These are phyloP conservation scores for Beta macrorhiza DNA, from an alignment of 179 eudicot species.

Conservation along the genomic window DNA sequence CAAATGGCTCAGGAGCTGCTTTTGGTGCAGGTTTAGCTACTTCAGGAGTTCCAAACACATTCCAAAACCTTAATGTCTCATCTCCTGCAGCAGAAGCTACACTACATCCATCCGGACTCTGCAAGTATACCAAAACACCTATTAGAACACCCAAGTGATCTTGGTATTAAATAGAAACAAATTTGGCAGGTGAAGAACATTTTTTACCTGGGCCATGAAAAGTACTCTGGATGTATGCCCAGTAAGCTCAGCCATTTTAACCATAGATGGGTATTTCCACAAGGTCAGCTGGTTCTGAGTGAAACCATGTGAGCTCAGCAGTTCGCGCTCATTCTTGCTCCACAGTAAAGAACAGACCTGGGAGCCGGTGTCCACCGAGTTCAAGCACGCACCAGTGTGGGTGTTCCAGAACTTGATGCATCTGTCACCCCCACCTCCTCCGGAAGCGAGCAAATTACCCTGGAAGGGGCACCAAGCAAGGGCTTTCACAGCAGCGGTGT, in stretches of 20 bases:
- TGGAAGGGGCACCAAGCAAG: slow-evolving; percentile 96
- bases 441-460: slow-evolving; percentile 75
- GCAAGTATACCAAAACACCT: slow-evolving; percentile 15
- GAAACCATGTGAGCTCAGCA: slow-evolving; percentile 88
- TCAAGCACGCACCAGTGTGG: slow-evolving; percentile 78
- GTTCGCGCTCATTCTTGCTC: slow-evolving; percentile 85
- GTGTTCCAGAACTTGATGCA: slow-evolving; percentile 93
- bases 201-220: slow-evolving; percentile 58
- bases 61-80: slow-evolving; percentile 74
- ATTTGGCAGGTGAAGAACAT: not conserved
- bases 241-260: slow-evolving; percentile 76
- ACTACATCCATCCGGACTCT: slow-evolving; percentile 71
- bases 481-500: slow-evolving; percentile 92
- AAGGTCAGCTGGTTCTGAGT: slow-evolving; percentile 84
- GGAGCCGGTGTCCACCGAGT: slow-evolving; percentile 77
- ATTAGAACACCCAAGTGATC: not conserved
- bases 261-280: slow-evolving; percentile 97
- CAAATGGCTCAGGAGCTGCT: slow-evolving; percentile 59
- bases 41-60: slow-evolving; percentile 80
- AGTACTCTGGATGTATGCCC: slow-evolving; percentile 87
- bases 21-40: slow-evolving; percentile 67
- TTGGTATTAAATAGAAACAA: too few relatives aligned
- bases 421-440: slow-evolving; percentile 82
- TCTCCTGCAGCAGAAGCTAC: slow-evolving; percentile 85
- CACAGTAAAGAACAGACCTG: slow-evolving; percentile 79